Conservation (phyloP, 1,139 yeast species). For the Kurtzmaniella quercitrusa region DNA sequence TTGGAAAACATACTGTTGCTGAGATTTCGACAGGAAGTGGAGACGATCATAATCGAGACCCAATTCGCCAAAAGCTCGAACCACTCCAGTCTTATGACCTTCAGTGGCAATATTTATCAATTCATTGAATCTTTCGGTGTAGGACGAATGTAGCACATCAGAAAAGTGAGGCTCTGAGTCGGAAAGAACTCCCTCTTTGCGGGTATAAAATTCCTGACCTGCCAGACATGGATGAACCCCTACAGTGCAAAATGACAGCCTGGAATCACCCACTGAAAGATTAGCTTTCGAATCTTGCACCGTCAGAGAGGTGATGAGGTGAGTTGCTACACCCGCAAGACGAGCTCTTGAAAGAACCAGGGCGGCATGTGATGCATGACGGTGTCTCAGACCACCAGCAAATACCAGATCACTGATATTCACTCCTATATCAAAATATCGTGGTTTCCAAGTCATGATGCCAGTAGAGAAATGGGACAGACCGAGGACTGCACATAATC, state of each 20-base stretch:
- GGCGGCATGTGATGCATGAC: conserved; percentile 64
- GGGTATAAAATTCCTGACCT: conserved; percentile 46
- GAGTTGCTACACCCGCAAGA: conserved; percentile 57
- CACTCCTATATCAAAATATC: conserved; percentile 59
- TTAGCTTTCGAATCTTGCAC: conserved; percentile 56
- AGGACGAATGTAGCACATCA: conserved; percentile 19
- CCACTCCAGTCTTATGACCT: conserved; percentile 48
- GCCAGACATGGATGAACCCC: conserved; percentile 96
- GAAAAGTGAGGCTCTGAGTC: conserved; percentile 16
- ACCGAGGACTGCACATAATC: too few relatives aligned
- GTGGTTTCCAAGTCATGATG: conserved; percentile 37
- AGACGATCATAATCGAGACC: conserved; percentile 93
- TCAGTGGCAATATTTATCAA: conserved; percentile 46
- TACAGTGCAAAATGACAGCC: conserved; percentile 59
- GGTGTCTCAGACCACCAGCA: conserved; percentile 51
- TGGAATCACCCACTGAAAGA: conserved; percentile 30
- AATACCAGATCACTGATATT: conserved; percentile 90
- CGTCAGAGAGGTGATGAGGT: conserved; percentile 82
- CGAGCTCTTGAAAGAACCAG: conserved; percentile 66
- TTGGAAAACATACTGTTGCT: conserved; percentile 65
- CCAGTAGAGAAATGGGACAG: too few relatives aligned
- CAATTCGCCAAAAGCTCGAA: conserved; percentile 86
- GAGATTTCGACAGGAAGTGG: conserved; percentile 63
- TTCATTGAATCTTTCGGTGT: conserved; percentile 29
- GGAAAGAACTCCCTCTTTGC: not conserved